Evolutionary conservation across 176 grass and related monocot species (phyloP).

Genomic region (Paspalum vaginatum): DNA sequence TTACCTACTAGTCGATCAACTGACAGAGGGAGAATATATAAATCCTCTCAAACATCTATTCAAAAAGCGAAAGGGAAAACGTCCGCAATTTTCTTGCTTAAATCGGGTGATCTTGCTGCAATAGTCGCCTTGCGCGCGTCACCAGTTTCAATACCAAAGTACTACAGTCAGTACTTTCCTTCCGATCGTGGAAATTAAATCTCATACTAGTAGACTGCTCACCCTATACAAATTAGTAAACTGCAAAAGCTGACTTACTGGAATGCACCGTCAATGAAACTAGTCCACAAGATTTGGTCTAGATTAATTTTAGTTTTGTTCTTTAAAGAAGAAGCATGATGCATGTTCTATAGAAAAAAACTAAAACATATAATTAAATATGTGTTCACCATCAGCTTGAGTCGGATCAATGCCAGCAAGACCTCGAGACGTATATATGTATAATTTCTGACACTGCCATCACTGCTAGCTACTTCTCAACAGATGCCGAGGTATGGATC

Average conservation of each 20-base stretch:
- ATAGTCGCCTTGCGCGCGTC: background rate
- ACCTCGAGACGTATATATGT: no score
- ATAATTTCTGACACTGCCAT: background rate
- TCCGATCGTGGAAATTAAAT: background rate
- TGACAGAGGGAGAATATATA: no score
- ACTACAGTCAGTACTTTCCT: background rate
- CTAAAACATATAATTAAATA: background rate
- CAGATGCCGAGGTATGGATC: conserved; percentile 58
- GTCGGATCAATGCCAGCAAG: no score
- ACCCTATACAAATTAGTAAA: background rate
- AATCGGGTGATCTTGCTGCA: background rate
- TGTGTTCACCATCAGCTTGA: background rate
- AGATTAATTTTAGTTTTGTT: no score
- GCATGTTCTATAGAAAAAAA: background rate
- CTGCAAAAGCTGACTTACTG: background rate
- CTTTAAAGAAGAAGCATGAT: no score
- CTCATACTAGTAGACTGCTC: no score
- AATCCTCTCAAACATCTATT: background rate
- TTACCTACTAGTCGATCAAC: background rate
- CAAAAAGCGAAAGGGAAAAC: background rate
- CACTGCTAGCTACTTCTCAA: background rate
- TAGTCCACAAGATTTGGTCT: background rate
- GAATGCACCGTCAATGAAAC: background rate
- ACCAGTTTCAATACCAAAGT: background rate
- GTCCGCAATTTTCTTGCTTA: background rate